These are phyloP conservation scores for Cyberlindnera mycetangii DNA, from an alignment of 805 yeast species.

Conservation along the genomic window DNA sequence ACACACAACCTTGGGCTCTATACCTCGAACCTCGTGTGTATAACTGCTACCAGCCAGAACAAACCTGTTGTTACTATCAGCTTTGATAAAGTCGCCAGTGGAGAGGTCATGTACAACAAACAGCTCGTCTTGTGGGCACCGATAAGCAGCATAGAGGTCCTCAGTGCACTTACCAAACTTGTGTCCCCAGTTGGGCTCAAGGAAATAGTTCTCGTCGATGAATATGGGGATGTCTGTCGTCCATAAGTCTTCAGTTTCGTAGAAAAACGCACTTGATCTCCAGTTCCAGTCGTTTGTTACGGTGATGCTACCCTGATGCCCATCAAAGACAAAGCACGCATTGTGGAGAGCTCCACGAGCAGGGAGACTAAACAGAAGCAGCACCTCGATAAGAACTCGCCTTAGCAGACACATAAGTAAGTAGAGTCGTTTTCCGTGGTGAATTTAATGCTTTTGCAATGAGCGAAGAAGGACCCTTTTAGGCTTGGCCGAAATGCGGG, in stretches of 20 bases:
- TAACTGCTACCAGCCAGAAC: not conserved
- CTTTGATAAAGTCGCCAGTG: not conserved
- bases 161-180: conserved; percentile 7
- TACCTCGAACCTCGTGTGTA: not conserved
- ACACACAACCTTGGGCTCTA: not conserved
- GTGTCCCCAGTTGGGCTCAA: conserved; percentile 2
- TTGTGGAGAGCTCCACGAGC: not conserved
- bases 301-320: not conserved
- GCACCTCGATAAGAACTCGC: no score
- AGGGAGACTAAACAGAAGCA: not conserved
- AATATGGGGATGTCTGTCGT: conserved; percentile 7
- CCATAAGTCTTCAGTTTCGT: not conserved
- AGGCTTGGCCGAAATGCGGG: no score
- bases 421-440: no score
- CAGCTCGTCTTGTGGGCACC: not conserved
- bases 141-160: conserved; percentile 3
- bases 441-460: no score
- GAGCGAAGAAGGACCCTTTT: not conserved
- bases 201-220: not conserved
- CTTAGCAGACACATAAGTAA: no score
- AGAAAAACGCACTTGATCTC: conserved; percentile 7
- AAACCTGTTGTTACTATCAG: conserved; percentile 1
- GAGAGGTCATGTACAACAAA: not conserved
- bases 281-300: conserved; percentile 6
- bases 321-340: conserved; percentile 1